phyloP scores from a whole-genome alignment of 2,329 filamentous ascomycete species.

The Cladosporium sp. region DNA sequence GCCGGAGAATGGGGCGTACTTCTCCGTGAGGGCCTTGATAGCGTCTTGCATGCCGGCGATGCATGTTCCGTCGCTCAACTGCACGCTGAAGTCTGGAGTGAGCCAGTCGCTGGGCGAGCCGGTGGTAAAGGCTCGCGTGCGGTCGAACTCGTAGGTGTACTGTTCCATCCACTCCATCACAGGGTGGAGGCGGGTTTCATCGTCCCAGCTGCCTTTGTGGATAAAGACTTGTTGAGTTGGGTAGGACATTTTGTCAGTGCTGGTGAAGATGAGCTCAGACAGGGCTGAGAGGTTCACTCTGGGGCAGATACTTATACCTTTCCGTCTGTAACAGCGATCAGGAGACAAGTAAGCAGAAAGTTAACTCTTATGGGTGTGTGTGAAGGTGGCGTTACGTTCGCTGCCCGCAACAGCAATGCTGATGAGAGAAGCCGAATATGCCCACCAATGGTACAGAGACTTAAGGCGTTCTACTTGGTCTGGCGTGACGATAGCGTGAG shows the following conservation, averaged over 20 bases:
- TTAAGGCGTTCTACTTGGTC: not conserved
- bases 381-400: not conserved
- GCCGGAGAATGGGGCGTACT: conserved; percentile 30
- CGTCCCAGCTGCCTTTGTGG: conserved; percentile 25
- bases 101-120: conserved; percentile 21
- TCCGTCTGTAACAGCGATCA: not conserved
- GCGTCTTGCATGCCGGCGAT: conserved; percentile 26
- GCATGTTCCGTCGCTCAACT: conserved; percentile 28
- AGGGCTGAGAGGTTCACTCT: not conserved
- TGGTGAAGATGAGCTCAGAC: not conserved
- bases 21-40: conserved; percentile 23
- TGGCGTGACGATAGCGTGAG: not conserved
- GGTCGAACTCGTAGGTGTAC: conserved; percentile 28
- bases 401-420: not conserved
- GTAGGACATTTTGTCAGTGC: conserved; percentile 26
- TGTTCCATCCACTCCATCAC: conserved; percentile 32
- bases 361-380: not conserved
- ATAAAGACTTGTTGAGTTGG: conserved; percentile 28
- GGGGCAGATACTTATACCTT: not conserved
- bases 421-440: not conserved
- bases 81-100: conserved; percentile 12
- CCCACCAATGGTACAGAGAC: not conserved
- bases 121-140: conserved; percentile 19
- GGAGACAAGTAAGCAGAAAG: not conserved
- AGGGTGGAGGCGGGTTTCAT: conserved; percentile 28